These are phyloP conservation scores for Globisporangium apiculatum DNA, from an alignment of 352 stramenopile species.

Conservation along the genomic window DNA sequence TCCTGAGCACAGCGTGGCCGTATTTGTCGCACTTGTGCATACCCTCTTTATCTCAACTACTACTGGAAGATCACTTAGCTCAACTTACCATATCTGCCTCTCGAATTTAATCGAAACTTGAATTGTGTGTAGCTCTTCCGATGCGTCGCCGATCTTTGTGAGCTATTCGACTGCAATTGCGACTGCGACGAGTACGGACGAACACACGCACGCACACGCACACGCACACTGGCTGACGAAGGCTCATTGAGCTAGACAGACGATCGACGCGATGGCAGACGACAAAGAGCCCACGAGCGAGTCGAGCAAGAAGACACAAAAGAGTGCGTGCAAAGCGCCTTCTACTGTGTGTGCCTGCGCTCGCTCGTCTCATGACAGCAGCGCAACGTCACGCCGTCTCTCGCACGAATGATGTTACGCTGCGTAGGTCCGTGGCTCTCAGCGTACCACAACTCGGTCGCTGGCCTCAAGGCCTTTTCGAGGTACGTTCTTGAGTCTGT, in stretches of 20 bases:
- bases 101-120: too few species aligned
- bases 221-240: too few species aligned
- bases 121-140: not conserved
- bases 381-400: not conserved
- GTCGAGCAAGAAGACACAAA: constrained; percentile 11
- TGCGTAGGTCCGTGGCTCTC: constrained; percentile 71
- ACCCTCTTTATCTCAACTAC: not conserved
- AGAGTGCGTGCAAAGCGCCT: constrained; percentile 6
- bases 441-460: constrained; percentile 88
- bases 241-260: too few species aligned
- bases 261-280: constrained; percentile 5
- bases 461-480: constrained; percentile 76
- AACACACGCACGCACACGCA: too few species aligned
- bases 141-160: not conserved
- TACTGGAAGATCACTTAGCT: too few species aligned
- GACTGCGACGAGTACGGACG: not conserved
- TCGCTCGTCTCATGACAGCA: too few species aligned
- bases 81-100: too few species aligned
- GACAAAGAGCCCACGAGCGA: constrained; percentile 4
- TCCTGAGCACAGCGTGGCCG: constrained; percentile 10
- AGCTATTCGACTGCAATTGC: not conserved
- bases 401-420: not conserved
- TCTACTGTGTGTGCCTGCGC: too few species aligned
- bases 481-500: constrained; percentile 14
- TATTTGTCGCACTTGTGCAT: not conserved